Evolutionary conservation across 1,284 basidiomycete species (phyloP).

Genomic region (Microbotryum intermedium): DNA sequence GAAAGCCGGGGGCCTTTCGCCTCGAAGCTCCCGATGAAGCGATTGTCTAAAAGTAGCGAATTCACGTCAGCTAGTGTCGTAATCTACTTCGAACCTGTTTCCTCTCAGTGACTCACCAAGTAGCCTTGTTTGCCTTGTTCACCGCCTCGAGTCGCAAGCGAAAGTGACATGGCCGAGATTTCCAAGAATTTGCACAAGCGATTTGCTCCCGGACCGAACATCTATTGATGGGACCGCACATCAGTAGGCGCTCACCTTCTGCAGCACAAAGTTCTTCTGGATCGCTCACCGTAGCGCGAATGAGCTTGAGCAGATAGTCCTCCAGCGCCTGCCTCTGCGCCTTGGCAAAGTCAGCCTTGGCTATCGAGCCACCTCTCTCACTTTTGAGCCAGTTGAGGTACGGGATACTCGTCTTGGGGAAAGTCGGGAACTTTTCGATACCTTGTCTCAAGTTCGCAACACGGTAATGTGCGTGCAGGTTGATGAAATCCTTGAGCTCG

Average conservation of each 20-base stretch:
- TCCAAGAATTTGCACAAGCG: slow-evolving; percentile 91
- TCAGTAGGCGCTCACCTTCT: not conserved
- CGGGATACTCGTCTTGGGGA: slow-evolving; percentile 75
- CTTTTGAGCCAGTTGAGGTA: slow-evolving; percentile 65
- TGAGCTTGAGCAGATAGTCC: slow-evolving; percentile 79
- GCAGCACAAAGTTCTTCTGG: not conserved
- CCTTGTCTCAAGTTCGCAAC: slow-evolving; percentile 55
- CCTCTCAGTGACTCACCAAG: slow-evolving; percentile 40
- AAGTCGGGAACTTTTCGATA: slow-evolving; percentile 65
- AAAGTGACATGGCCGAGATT: slow-evolving; percentile 77
- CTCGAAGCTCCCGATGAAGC: slow-evolving; percentile 43
- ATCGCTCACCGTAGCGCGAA: slow-evolving; percentile 69
- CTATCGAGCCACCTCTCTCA: slow-evolving; percentile 41
- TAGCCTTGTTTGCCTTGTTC: slow-evolving; percentile 83
- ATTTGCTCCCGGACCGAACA: slow-evolving; percentile 93
- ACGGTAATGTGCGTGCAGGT: slow-evolving; percentile 82
- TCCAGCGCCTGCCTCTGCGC: slow-evolving; percentile 74
- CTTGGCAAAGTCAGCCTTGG: slow-evolving; percentile 65
- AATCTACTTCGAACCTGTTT: not conserved
- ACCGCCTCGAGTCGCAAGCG: slow-evolving; percentile 69
- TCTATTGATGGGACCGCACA: slow-evolving; percentile 46
- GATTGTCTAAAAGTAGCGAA: slow-evolving; percentile 41
- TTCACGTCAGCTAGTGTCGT: slow-evolving; percentile 40
- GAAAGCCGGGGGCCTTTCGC: slow-evolving; percentile 38
- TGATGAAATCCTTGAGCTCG: slow-evolving; percentile 84